phyloP scores from a whole-genome alignment of 2,329 filamentous ascomycete genomes.

The Juglanconis oblonga region DNA sequence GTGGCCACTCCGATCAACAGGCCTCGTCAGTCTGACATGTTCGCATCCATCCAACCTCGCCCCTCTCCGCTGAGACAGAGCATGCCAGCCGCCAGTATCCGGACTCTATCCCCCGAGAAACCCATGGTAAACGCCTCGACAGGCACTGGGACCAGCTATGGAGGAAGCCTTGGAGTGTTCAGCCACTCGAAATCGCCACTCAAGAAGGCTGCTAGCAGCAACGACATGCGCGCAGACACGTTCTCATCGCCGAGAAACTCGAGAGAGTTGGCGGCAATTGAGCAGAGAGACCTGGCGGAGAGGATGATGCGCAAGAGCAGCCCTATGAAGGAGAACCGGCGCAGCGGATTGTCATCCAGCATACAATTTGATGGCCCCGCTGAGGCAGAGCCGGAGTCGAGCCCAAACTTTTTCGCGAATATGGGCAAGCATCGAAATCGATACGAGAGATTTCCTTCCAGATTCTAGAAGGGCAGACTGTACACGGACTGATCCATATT shows the following conservation, averaged over 20 bases:
- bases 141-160: conserved; percentile 39
- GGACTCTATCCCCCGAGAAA: conserved; percentile 6
- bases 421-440: conserved; percentile 33
- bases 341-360: conserved; percentile 17
- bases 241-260: conserved; percentile 55
- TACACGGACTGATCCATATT: not conserved
- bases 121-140: conserved; percentile 14
- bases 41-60: conserved; percentile 20
- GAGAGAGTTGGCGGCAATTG: conserved; percentile 58
- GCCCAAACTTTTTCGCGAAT: conserved; percentile 34
- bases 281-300: conserved; percentile 42
- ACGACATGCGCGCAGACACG: conserved; percentile 47
- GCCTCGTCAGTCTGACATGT: conserved; percentile 32
- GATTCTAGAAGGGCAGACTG: conserved; percentile 12
- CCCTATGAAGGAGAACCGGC: conserved; percentile 37
- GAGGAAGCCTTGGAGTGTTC: conserved; percentile 77
- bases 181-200: conserved; percentile 79
- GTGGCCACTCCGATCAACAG: conserved; percentile 37
- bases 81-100: conserved; percentile 6
- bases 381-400: conserved; percentile 10
- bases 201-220: conserved; percentile 68
- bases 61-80: conserved; percentile 29
- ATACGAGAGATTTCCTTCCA: conserved; percentile 41
- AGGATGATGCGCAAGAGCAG: conserved; percentile 35
- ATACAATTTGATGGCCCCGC: conserved; percentile 5